Conservation (phyloP, 1,139 yeast genomes). For the Suhomyces taliae region DNA sequence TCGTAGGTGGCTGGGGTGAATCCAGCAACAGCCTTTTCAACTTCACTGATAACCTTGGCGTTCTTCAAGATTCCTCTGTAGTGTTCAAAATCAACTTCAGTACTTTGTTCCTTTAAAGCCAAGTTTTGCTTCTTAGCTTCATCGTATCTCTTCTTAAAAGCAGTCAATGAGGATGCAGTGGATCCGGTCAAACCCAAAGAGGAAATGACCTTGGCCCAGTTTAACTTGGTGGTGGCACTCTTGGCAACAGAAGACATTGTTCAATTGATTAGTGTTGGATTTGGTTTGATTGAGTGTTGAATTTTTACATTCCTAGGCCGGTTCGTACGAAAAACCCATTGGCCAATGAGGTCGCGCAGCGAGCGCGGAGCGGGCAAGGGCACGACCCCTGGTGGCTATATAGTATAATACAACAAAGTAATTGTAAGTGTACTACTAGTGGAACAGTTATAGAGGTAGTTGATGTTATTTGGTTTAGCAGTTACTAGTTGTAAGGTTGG, state of each 20-base stretch:
- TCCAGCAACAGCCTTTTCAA: constrained; percentile 70
- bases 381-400: neutral
- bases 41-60: constrained; percentile 73
- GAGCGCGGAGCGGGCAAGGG: constrained; percentile 1
- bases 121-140: constrained; percentile 86
- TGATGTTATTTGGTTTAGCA: too few species aligned
- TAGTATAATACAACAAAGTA: neutral
- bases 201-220: constrained; percentile 90
- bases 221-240: constrained; percentile 83
- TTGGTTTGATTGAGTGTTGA: constrained; percentile 2
- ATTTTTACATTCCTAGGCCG: constrained; percentile 8
- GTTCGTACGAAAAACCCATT: constrained; percentile 4
- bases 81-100: constrained; percentile 76
- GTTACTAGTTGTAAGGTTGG: too few species aligned
- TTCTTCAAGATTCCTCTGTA: constrained; percentile 84
- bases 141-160: constrained; percentile 97
- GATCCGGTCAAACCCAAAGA: constrained; percentile 90
- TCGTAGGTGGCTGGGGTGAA: constrained; percentile 87
- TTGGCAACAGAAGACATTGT: constrained; percentile 51
- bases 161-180: constrained; percentile 82
- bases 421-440: too few species aligned
- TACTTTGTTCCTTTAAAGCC: constrained; percentile 68
- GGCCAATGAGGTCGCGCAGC: constrained; percentile 6
- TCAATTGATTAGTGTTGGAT: constrained; percentile 4
- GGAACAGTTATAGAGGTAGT: too few species aligned